Percentiles rank a stretch among this genome's conserved stretches.
phyloP scores from a whole-genome alignment of 768 basidiomycete genomes.

The Punctularia strigosozonata region DNA sequence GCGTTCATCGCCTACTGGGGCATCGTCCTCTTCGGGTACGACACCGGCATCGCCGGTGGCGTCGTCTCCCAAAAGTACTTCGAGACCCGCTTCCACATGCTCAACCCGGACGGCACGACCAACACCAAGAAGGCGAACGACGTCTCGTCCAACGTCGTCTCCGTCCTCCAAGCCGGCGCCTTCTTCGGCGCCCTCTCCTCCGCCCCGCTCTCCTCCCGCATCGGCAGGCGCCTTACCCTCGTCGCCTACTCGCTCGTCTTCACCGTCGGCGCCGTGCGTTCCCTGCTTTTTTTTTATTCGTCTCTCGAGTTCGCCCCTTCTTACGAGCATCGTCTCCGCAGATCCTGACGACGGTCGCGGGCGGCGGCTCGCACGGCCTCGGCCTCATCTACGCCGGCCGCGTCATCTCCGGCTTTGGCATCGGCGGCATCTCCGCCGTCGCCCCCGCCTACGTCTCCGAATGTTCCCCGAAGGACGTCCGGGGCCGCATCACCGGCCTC shows the following conservation, averaged over 20 bases:
- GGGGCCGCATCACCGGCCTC: constrained; percentile 74
- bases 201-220: constrained; percentile 49
- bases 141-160: constrained; percentile 76
- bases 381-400: constrained; percentile 72
- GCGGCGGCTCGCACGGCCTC: constrained; percentile 42
- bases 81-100: constrained; percentile 47
- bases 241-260: constrained; percentile 54
- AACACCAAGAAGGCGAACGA: constrained; percentile 30
- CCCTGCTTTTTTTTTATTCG: neutral
- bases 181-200: constrained; percentile 79
- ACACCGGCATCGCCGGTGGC: constrained; percentile 59
- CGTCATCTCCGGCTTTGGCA: constrained; percentile 68
- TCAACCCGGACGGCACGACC: constrained; percentile 28
- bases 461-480: constrained; percentile 77
- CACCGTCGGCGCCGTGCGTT: constrained; percentile 54
- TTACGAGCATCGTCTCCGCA: constrained; percentile 12
- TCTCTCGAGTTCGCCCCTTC: constrained; percentile 4
- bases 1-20: constrained; percentile 72
- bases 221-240: constrained; percentile 60
- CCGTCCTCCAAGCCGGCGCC: constrained; percentile 77
- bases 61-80: constrained; percentile 58
- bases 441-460: constrained; percentile 83
- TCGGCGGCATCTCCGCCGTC: constrained; percentile 76
- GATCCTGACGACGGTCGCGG: constrained; percentile 64
- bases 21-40: constrained; percentile 75